These are phyloP conservation scores for Skeletonema potamos DNA, from an alignment of 108 stramenopile genomes.

Conservation along the genomic window DNA sequence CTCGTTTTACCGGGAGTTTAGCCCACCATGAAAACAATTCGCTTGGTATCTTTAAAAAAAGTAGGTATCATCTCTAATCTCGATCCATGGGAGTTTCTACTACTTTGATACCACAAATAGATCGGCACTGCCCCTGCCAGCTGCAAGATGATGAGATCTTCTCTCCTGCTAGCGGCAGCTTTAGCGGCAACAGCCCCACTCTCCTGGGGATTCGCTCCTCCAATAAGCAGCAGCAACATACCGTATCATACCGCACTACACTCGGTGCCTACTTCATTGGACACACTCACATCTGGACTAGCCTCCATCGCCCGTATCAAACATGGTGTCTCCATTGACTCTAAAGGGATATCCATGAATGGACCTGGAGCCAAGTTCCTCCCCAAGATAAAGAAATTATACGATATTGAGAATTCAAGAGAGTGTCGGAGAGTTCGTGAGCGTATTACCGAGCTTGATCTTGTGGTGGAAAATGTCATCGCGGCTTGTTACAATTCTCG, in stretches of 20 bases:
- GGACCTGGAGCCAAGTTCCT: constrained; percentile 15
- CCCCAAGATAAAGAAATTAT: constrained; percentile 30
- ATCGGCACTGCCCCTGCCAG: no score
- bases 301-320: constrained; percentile 59
- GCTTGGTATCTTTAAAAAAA: no score
- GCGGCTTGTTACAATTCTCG: constrained; percentile 19
- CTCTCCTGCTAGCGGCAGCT: neutral
- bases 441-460: constrained; percentile 80
- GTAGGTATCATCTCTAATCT: no score
- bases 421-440: constrained; percentile 77
- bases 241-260: neutral
- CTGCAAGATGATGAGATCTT: neutral
- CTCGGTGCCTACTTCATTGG: constrained; percentile 59
- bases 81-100: no score
- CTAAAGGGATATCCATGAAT: constrained; percentile 11
- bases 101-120: no score
- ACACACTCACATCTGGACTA: constrained; percentile 73
- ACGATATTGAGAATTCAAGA: constrained; percentile 60
- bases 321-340: constrained; percentile 44
- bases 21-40: no score
- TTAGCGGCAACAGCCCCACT: neutral
- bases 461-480: constrained; percentile 64
- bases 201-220: neutral
- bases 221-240: neutral
- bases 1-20: no score